Evolutionary conservation across 352 stramenopile species (phyloP).

Genomic region (Pythium pyrilobum): DNA sequence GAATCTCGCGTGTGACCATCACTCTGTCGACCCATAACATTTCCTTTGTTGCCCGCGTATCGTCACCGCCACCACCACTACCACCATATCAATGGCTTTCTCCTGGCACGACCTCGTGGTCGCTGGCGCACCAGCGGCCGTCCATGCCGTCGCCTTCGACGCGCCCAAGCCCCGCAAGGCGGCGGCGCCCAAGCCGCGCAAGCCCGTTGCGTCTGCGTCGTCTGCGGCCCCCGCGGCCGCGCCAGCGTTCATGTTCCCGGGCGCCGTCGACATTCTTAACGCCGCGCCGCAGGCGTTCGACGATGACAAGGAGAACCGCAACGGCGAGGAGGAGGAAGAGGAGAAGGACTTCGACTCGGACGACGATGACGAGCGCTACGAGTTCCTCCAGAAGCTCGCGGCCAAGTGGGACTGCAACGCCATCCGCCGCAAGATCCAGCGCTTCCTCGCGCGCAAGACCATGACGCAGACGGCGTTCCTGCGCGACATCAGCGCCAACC

Average conservation of each 20-base stretch:
- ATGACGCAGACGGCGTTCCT: slow-evolving; percentile 49
- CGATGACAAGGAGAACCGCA: not conserved
- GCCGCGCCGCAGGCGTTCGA: not conserved
- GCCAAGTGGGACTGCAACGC: slow-evolving; percentile 39
- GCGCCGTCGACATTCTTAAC: slow-evolving; percentile 13
- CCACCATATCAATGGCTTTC: slow-evolving; percentile 2
- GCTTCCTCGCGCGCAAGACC: slow-evolving; percentile 42
- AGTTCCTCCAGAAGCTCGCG: slow-evolving; percentile 8
- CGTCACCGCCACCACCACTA: not conserved
- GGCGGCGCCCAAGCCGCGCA: not conserved
- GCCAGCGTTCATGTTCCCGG: slow-evolving; percentile 11
- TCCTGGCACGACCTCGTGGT: slow-evolving; percentile 2
- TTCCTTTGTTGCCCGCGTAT: too few species aligned
- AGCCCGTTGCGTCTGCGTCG: not conserved
- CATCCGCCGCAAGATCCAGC: slow-evolving; percentile 38
- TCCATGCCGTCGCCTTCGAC: not conserved
- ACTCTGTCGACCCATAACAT: too few species aligned
- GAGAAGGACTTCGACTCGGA: not conserved
- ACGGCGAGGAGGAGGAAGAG: not conserved
- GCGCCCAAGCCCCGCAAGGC: not conserved
- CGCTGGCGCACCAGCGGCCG: not conserved
- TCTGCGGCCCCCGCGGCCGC: not conserved
- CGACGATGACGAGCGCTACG: slow-evolving; percentile 11
- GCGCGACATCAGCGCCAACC: slow-evolving; percentile 32
- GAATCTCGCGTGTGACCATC: too few species aligned